Percentiles rank a stretch among this genome's conserved stretches.
phyloP scores from a whole-genome alignment of 1,284 basidiomycete genomes.

The Trametes versicolor region DNA sequence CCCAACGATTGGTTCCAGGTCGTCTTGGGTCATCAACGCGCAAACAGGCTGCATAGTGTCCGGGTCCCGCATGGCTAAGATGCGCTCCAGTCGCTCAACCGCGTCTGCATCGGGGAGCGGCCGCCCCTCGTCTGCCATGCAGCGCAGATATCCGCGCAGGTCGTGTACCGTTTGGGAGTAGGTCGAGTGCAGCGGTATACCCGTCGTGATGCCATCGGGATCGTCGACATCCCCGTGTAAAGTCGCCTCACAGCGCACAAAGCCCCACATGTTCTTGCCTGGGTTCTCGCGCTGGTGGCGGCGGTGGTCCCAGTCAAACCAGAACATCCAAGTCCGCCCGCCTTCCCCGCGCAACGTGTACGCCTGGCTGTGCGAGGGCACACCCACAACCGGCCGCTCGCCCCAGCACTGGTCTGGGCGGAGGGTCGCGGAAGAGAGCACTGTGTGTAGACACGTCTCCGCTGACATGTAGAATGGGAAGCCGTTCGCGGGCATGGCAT shows the following conservation, averaged over 20 bases:
- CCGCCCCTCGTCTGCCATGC: slow-evolving; percentile 38
- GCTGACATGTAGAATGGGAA: background rate
- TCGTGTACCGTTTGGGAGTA: background rate
- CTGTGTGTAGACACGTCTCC: background rate
- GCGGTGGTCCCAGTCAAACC: slow-evolving; percentile 6
- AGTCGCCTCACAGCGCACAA: background rate
- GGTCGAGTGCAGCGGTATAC: too few species aligned
- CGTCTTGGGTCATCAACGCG: background rate
- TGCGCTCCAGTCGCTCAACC: slow-evolving; percentile 1
- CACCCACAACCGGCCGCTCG: background rate
- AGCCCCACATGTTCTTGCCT: background rate
- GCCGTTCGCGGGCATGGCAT: background rate
- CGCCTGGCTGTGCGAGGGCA: background rate
- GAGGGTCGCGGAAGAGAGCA: background rate
- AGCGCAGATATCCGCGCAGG: slow-evolving; percentile 36
- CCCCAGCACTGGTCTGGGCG: background rate
- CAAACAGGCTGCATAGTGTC: background rate
- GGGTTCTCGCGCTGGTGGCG: background rate
- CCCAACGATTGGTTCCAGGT: background rate
- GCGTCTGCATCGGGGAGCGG: background rate
- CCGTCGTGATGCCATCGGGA: too few species aligned
- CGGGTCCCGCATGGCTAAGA: background rate
- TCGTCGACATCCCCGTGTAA: too few species aligned
- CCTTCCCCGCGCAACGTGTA: background rate
- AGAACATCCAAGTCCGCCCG: background rate